Evolutionary conservation across 495 filamentous ascomycete species (phyloP).

Genomic region (Evansstolkia leycettana): DNA sequence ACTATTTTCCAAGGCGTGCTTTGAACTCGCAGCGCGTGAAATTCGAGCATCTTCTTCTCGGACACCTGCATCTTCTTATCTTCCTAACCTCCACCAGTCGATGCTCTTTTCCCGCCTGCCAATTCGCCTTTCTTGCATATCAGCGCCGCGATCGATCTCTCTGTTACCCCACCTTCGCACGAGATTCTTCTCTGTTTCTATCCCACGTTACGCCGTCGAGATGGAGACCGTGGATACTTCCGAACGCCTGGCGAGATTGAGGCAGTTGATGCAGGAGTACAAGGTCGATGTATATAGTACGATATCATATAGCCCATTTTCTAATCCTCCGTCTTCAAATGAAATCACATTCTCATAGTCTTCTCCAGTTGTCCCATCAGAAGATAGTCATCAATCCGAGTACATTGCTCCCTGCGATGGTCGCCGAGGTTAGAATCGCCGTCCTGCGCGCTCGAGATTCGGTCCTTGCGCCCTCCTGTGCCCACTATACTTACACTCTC

Average conservation of each 20-base stretch:
- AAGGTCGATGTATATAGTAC: constrained; percentile 92
- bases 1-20: constrained; percentile 2
- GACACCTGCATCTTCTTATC: constrained; percentile 12
- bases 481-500: constrained; percentile 10
- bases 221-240: constrained; percentile 84
- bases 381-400: constrained; percentile 96
- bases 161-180: constrained; percentile 13
- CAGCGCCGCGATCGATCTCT: constrained; percentile 21
- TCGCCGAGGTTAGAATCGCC: constrained; percentile 52
- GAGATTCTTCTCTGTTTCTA: constrained; percentile 26
- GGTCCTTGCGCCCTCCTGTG: constrained; percentile 1
- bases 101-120: constrained; percentile 29
- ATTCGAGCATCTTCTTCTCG: constrained; percentile 4
- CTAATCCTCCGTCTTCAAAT: background rate
- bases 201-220: constrained; percentile 33
- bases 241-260: constrained; percentile 59
- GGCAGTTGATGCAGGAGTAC: constrained; percentile 77
- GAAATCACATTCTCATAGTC: constrained; percentile 7
- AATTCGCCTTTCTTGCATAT: constrained; percentile 22
- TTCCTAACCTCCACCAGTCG: constrained; percentile 7
- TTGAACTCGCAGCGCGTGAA: constrained; percentile 4
- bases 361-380: constrained; percentile 79
- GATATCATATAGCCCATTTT: constrained; percentile 11
- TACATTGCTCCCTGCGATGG: constrained; percentile 93
- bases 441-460: constrained; percentile 1